phyloP scores from a whole-genome alignment of 2,329 filamentous ascomycete genomes.

The Colletotrichum tropicale region DNA sequence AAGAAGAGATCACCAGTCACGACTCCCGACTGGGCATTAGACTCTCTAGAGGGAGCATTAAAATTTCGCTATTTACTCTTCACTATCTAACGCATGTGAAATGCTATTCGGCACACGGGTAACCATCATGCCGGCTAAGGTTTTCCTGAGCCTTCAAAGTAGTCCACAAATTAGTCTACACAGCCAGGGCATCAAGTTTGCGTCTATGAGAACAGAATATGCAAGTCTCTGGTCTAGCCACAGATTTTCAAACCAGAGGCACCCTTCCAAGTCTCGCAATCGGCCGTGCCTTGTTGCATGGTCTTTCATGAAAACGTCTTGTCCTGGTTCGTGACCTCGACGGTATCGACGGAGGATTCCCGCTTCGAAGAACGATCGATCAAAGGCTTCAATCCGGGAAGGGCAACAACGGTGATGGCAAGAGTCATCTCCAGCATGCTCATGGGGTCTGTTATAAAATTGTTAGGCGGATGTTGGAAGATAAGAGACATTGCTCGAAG shows the following conservation, averaged over 20 bases:
- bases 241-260: neutral
- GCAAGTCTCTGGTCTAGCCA: neutral
- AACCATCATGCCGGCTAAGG: neutral
- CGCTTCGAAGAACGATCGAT: conserved; percentile 7
- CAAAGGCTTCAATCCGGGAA: conserved; percentile 27
- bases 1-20: neutral
- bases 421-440: conserved; percentile 27
- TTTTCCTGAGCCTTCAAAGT: neutral
- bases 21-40: neutral
- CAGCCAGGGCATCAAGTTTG: neutral
- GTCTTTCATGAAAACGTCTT: conserved; percentile 5
- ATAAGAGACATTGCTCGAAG: fast-evolving
- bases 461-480: neutral
- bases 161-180: neutral
- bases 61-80: neutral
- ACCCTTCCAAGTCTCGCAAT: neutral
- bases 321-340: conserved; percentile 3
- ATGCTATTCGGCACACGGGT: neutral
- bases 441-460: conserved; percentile 16
- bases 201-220: neutral
- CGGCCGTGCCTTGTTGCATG: too few species aligned
- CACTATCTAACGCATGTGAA: neutral
- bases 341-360: conserved; percentile 1
- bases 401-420: conserved; percentile 25
- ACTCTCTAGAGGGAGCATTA: neutral